Evolutionary conservation across 192 early-diverging fungal species (phyloP).

Genomic region (Tieghemiomyces parasiticus): DNA sequence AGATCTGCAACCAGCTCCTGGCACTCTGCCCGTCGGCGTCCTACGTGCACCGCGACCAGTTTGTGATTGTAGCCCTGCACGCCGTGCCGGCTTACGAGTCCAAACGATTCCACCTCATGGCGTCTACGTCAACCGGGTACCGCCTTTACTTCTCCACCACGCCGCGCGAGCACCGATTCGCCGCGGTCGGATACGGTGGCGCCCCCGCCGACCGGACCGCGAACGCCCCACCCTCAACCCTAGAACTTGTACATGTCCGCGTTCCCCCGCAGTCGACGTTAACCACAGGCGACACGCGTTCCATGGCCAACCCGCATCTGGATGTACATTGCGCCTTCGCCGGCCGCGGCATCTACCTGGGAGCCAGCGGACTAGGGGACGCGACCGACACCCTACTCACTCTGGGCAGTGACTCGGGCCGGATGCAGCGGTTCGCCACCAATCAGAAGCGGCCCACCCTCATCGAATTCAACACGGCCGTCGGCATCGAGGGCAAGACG

Average conservation of each 20-base stretch:
- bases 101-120: conserved; percentile 51
- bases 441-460: conserved; percentile 21
- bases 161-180: conserved; percentile 24
- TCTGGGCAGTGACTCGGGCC: conserved; percentile 45
- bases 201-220: conserved; percentile 1
- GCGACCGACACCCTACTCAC: conserved; percentile 53
- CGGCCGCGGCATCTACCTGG: conserved; percentile 44
- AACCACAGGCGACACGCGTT: conserved; percentile 15
- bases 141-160: conserved; percentile 58
- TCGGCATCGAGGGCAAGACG: conserved; percentile 61
- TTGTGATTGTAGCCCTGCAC: conserved; percentile 65
- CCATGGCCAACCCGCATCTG: too few relatives aligned
- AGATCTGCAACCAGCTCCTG: conserved; percentile 27
- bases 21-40: conserved; percentile 32
- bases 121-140: conserved; percentile 57
- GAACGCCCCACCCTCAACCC: conserved; percentile 25
- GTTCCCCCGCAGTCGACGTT: conserved; percentile 38
- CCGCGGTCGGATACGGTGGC: conserved; percentile 14
- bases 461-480: conserved; percentile 28
- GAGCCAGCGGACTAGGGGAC: conserved; percentile 47
- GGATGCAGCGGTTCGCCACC: conserved; percentile 17
- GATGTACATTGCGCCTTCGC: conserved; percentile 52
- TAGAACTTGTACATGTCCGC: conserved; percentile 55
- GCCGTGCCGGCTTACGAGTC: conserved; percentile 48
- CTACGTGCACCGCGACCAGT: conserved; percentile 25